Evolutionary conservation across 2,329 filamentous ascomycete genomes (phyloP), one percentile per base, ranked within the genome.

Genomic region (Purpureocillium lavendulum): DNA sequence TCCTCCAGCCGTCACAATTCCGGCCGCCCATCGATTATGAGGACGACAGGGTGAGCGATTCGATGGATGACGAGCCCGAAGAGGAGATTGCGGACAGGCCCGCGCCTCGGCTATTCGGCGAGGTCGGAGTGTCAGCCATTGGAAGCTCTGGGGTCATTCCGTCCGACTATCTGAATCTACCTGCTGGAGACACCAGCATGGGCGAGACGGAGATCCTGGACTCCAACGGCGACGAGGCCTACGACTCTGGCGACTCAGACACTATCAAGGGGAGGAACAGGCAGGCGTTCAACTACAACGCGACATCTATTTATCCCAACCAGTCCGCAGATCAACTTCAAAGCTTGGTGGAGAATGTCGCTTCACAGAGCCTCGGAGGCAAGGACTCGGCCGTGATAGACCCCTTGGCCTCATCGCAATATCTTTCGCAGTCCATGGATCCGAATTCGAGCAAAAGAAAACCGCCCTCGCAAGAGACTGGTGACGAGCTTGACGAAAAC

Each of bases 1-100:
- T 67, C n/a, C 59, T 71, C 5, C 64, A 66, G 21, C 74, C 81
- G 2, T 83, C 81, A 1, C 78, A 82, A 45, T 63, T 87, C 18
- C 54, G 55, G 7, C 45, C 44, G 11, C 46, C 29, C 5, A 12
- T 50, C 6, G 46, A 47, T 36, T 51, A 53, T 24, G 60, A 65
- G 9, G 57, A 60, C 13, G 63, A 67, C 32, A 50, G 63, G 9
- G 54, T 68, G 3, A 61, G 64, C 40, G 64, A 62, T 36, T 71
- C 67, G 1, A 58, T 63, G 48, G 61, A 62, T 45, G 86, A 84
- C 47, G 82, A 87, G 43, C 87, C 83, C 4, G 86, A 89, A 56
- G 87, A 87, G 52, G 84, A 89, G 57, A 89, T 86, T 7, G 74
- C 77, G 36, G 82, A 83, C 59, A 77, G 84, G 35, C 80, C 79